phyloP scores from a whole-genome alignment of 225 moss, liverwort and hornwort species.

The Pseudoscleropodium purum region DNA sequence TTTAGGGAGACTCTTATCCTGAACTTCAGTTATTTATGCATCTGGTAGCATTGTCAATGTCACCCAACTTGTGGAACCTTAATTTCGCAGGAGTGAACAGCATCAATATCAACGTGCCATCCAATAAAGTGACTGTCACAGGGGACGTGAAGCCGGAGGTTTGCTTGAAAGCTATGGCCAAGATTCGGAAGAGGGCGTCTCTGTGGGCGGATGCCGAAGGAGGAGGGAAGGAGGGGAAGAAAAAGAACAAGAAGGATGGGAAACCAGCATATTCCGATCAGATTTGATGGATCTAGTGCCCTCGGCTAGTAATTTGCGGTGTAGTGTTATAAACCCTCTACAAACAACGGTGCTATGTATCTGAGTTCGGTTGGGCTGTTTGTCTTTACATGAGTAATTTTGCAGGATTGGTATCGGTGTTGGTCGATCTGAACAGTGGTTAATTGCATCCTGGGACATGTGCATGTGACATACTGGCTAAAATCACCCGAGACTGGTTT shows the following conservation, averaged over 20 bases:
- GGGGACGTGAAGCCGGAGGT: slow-evolving; percentile 34
- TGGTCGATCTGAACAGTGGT: background rate
- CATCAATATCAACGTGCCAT: background rate
- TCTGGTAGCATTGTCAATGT: no score
- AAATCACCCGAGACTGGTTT: background rate
- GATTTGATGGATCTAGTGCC: background rate
- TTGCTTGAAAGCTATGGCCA: slow-evolving; percentile 27
- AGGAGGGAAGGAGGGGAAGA: slow-evolving; percentile 15
- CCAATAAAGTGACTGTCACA: slow-evolving; percentile 13
- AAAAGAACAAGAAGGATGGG: background rate
- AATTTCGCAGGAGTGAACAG: background rate
- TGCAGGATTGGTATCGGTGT: background rate
- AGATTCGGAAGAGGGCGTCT: slow-evolving; percentile 16
- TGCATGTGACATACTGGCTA: slow-evolving; percentile 12
- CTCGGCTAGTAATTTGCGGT: background rate
- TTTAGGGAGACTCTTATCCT: no score
- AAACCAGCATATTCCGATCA: background rate
- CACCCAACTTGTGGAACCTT: background rate
- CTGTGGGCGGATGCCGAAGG: slow-evolving; percentile 20
- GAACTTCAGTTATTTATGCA: fast-evolving
- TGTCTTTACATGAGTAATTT: background rate
- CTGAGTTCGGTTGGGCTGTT: background rate
- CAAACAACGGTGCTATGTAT: background rate
- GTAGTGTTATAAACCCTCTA: slow-evolving; percentile 20
- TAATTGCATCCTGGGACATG: background rate